phyloP scores from a whole-genome alignment of 2,329 filamentous ascomycete genomes.

The Aspergillus sp. region DNA sequence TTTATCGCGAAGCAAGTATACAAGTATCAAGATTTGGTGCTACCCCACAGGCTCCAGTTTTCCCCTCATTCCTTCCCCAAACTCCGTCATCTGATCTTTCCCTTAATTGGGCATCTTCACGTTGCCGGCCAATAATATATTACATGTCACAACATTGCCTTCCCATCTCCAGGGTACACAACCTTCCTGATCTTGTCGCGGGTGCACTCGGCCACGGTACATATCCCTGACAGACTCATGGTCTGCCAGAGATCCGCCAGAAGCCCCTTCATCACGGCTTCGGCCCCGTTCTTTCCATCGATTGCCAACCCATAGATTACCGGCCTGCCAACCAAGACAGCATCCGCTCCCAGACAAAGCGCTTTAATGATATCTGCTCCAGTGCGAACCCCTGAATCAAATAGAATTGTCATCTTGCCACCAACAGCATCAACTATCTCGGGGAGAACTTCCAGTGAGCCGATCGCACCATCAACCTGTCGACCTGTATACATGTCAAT shows the following conservation, averaged over 20 bases:
- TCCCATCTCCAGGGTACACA: slow-evolving; percentile 39
- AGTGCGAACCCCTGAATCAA: slow-evolving; percentile 54
- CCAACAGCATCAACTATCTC: slow-evolving; percentile 64
- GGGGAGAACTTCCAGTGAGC: slow-evolving; percentile 56
- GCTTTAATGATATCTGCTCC: slow-evolving; percentile 56
- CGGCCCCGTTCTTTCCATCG: slow-evolving; percentile 58
- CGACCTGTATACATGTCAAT: slow-evolving; percentile 32
- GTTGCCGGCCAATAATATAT: not conserved
- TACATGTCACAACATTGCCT: slow-evolving; percentile 33
- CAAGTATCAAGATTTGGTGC: not conserved
- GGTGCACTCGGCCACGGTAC: slow-evolving; percentile 38
- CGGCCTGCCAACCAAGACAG: slow-evolving; percentile 59
- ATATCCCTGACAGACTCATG: slow-evolving; percentile 58
- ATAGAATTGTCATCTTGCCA: slow-evolving; percentile 49
- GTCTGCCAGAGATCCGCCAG: slow-evolving; percentile 58
- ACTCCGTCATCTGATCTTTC: not conserved
- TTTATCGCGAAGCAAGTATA: not conserved
- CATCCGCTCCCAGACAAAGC: slow-evolving; percentile 58
- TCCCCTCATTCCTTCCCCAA: not conserved
- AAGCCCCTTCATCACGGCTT: slow-evolving; percentile 53
- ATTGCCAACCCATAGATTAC: slow-evolving; percentile 61
- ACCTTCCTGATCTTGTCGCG: slow-evolving; percentile 37
- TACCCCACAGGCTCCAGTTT: slow-evolving; percentile 1
- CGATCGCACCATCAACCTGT: slow-evolving; percentile 55
- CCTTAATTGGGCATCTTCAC: not conserved